Evolutionary conservation across 768 basidiomycete genomes (phyloP), one percentile per base, ranked within the genome.

Genomic region (Podaxis pistillaris): DNA sequence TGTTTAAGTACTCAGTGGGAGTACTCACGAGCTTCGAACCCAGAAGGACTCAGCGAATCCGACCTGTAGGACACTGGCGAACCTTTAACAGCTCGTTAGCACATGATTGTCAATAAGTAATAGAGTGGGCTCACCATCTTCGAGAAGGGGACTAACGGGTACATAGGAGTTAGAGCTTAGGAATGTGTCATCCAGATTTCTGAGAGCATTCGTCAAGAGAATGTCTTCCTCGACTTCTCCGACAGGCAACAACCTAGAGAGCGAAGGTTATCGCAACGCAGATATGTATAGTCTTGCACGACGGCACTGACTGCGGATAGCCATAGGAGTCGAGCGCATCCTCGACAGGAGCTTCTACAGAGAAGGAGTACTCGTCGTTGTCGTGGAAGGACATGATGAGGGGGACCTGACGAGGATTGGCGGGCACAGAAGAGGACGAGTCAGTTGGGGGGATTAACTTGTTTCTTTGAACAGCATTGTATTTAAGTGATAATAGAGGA

Each of bases 281-380:
- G 24, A 5, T 33, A 13, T 5, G 17, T 12, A 11, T 9, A 24
- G 19, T 24, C 26, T 9, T 12, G 26, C 24, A 30, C 17, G 30
- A 37, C 37, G 2, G 19, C 12, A 52, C 58, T 40, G 24, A 60
- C 59, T 41, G 51, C 13, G 51, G 15, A 24, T n/a, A 36, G 19
- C 12, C 24, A 44, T 44, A 60, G 24, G n/a, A 12, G 11, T 54
- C 15, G 40, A 40, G n/a, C 12, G 38, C 11, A 40, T 44, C 50
- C 38, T 53, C 59, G 19, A 19, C n/a, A 47, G 59, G 59, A 24
- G 51, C 24, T 28, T 41, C 59, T 11, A 62, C 44, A 26, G 61
- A 50, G 54, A 56, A 40, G 36, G 55, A 49, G 19, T 56, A 50
- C 36, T 24, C 26, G 22, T n/a, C n/a, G 30, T 26, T 37, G 17